Conservation (phyloP, 495 filamentous ascomycete genomes). For the Tuber magnatum region DNA sequence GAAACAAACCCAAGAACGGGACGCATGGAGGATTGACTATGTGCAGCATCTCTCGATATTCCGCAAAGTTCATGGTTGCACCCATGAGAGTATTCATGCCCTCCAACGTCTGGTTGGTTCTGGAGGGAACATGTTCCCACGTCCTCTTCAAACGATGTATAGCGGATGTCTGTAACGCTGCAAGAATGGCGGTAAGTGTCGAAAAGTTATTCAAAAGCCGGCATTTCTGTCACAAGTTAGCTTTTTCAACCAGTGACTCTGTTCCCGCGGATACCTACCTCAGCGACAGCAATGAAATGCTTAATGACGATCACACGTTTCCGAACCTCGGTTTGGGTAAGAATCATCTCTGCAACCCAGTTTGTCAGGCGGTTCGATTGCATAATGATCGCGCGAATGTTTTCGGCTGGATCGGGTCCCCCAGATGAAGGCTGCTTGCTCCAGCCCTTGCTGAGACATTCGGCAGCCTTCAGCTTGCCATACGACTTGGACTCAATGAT, state of each 20-base stretch:
- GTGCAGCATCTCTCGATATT: constrained; percentile 89
- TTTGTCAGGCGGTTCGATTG: constrained; percentile 98
- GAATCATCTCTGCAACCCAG: constrained; percentile 99
- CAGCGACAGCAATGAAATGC: constrained; percentile 92
- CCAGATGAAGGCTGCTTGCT: constrained; percentile 79
- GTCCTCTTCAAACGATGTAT: constrained; percentile 89
- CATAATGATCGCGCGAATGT: constrained; percentile 91
- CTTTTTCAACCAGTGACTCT: constrained; percentile 1
- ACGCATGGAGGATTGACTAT: constrained; percentile 93
- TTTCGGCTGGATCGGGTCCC: constrained; percentile 82
- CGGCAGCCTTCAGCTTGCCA: constrained; percentile 86
- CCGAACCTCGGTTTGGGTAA: constrained; percentile 85
- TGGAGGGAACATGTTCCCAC: constrained; percentile 86
- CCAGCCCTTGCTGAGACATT: constrained; percentile 98
- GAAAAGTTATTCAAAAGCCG: constrained; percentile 92
- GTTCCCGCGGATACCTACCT: constrained; percentile 54
- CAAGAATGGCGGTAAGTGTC: constrained; percentile 96
- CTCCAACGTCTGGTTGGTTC: constrained; percentile 71
- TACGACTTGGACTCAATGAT: constrained; percentile 95
- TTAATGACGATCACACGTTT: constrained; percentile 96
- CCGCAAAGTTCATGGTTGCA: constrained; percentile 95
- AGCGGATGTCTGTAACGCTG: constrained; percentile 83
- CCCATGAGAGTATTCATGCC: constrained; percentile 91
- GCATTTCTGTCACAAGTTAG: constrained; percentile 62
- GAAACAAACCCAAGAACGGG: constrained; percentile 82